Conservation (phyloP, 2,329 filamentous ascomycete genomes). For the Hymenoscyphus repandus region DNA sequence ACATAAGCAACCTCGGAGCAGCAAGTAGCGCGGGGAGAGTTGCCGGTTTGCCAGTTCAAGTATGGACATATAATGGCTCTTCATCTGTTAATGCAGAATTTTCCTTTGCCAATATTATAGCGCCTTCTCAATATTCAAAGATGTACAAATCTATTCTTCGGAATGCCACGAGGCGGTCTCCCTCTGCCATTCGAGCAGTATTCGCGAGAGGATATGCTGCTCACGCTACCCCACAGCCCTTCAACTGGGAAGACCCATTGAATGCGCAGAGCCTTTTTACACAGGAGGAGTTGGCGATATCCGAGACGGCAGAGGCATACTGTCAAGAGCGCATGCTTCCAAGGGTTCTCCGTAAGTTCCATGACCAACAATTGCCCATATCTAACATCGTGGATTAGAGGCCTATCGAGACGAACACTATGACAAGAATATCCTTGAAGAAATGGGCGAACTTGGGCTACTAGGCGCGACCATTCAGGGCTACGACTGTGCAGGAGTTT, state of each 20-base stretch:
- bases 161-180: constrained; percentile 21
- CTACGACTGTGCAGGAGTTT: constrained; percentile 83
- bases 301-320: constrained; percentile 86
- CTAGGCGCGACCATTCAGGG: constrained; percentile 81
- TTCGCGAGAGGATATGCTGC: constrained; percentile 25
- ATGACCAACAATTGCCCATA: constrained; percentile 7
- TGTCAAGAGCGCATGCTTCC: constrained; percentile 87
- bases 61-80: not conserved
- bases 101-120: constrained; percentile 8
- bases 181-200: constrained; percentile 17
- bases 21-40: constrained; percentile 2
- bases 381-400: constrained; percentile 45
- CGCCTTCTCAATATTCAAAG: constrained; percentile 7
- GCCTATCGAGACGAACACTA: constrained; percentile 84
- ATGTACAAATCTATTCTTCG: constrained; percentile 29
- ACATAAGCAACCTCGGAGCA: too few relatives aligned
- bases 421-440: constrained; percentile 76
- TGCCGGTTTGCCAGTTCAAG: not conserved
- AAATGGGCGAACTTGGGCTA: constrained; percentile 91
- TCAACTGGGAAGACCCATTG: constrained; percentile 92
- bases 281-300: constrained; percentile 84
- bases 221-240: constrained; percentile 37
- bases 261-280: constrained; percentile 70
- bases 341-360: constrained; percentile 69
- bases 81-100: not conserved